Evolutionary conservation across 1,139 yeast species (phyloP), one percentile per base, ranked within the genome.

Genomic region (Starmera stellimalicola): DNA sequence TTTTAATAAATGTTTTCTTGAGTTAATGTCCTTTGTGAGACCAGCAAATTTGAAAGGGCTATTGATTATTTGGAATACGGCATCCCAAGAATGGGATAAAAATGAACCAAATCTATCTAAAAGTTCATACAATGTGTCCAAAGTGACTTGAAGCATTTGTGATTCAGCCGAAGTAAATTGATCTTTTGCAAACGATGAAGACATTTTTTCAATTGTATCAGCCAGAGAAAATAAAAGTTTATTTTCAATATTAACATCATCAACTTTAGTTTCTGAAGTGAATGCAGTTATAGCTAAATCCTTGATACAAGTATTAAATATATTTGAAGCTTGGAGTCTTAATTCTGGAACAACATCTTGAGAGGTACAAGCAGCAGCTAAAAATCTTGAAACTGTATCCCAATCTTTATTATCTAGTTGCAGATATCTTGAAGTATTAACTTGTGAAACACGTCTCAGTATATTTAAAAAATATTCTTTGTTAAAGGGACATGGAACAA

Each of bases 101-200:
- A 65, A 60, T 29, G 77, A 79, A 2, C 85, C 85, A 53, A 75
- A 82, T 43, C 80, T 77, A 48, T 85, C 94, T 28, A 88, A 65
- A 18, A 87, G 63, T 25, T 68, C 73, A 48, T 78, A 80, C 33
- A 88, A 55, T 0, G 84, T 76, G 23, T 73, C 69, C 31, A 87
- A 60, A 0, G 73, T 58, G 23, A 69, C 69, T 16, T 80, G 67
- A 42, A 80, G 76, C 35, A 84, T 73, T 36, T 82, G 91, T 6
- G 76, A 69, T 45, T 77, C 84, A 1, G 52, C 47, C 28, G 47
- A 48, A 11, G 55, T 44, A 10, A 32, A 30, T 23, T 17, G 31
- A 15, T 38, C 36, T 5, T 34, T 34, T 6, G 36, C 28, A 3
- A 36, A 38, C 5, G 34, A 37, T 8, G 30, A 29, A 3, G 42